phyloP scores from a whole-genome alignment of 371 early-diverging fungal species.

The Mortierella sp. region DNA sequence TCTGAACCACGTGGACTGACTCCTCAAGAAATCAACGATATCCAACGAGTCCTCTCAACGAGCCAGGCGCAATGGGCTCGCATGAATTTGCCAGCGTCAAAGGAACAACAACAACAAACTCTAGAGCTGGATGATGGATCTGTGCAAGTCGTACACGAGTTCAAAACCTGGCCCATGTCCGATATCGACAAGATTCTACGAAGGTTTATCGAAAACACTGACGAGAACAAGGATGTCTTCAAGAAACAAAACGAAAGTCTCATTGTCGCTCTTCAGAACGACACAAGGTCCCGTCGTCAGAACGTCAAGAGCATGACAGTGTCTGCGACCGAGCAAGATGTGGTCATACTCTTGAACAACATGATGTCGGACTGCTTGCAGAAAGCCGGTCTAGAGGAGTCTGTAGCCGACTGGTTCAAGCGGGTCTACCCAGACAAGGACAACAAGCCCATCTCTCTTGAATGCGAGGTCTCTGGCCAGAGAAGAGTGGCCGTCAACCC shows the following conservation, averaged over 20 bases:
- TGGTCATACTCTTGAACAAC: neutral
- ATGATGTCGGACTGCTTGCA: neutral
- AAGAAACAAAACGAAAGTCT: neutral
- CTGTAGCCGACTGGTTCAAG: neutral
- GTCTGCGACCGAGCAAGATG: neutral
- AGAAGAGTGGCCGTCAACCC: neutral
- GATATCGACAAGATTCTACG: neutral
- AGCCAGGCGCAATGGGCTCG: constrained; percentile 8
- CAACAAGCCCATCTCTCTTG: neutral
- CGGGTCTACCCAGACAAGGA: neutral
- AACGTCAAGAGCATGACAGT: neutral
- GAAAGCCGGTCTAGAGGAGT: neutral
- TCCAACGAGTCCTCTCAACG: constrained; percentile 6
- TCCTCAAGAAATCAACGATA: constrained; percentile 5
- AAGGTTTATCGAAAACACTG: neutral
- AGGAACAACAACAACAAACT: neutral
- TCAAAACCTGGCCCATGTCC: neutral
- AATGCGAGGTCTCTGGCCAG: neutral
- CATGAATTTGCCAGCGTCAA: neutral
- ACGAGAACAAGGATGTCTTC: neutral
- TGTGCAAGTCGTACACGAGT: neutral
- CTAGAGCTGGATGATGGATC: neutral
- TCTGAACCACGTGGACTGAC: neutral
- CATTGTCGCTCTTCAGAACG: neutral
- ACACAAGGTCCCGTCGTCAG: neutral